A percentile compares a stretch with the other conserved stretches of the same genome.
These are phyloP conservation scores for Sporisorium reilianum DNA, from an alignment of 1,284 basidiomycete genomes.

Conservation along the genomic window DNA sequence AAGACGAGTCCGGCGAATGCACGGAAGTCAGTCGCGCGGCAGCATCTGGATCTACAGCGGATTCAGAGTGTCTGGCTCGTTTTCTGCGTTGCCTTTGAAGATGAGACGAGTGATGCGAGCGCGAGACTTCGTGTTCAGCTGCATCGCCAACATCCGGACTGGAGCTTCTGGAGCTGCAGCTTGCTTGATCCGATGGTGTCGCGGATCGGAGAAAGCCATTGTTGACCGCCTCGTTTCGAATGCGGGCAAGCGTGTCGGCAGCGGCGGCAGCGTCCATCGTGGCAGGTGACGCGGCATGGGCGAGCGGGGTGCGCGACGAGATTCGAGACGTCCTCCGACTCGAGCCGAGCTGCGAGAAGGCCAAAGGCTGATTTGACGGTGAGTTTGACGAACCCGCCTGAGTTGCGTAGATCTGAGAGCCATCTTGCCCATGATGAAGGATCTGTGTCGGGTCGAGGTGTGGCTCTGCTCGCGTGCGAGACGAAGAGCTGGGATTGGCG, in stretches of 20 bases:
- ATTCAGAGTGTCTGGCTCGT: background rate
- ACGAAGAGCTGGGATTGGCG: background rate
- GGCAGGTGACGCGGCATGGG: background rate
- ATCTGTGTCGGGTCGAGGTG: background rate
- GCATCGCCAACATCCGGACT: background rate
- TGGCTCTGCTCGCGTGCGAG: background rate
- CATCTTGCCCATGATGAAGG: background rate
- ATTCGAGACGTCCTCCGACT: background rate
- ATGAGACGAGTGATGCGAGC: background rate
- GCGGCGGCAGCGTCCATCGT: constrained; percentile 1
- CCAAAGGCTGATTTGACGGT: background rate
- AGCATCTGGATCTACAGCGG: background rate
- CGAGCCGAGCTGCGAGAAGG: background rate
- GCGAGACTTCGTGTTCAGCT: background rate
- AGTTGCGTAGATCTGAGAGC: background rate
- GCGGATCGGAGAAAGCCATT: background rate
- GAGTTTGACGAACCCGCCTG: background rate
- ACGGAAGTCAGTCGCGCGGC: background rate
- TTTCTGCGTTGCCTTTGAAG: background rate
- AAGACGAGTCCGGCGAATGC: background rate
- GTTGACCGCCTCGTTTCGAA: background rate
- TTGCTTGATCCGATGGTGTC: background rate
- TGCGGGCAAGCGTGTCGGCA: constrained; percentile 1
- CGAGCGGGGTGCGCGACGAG: background rate
- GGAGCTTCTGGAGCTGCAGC: background rate